Conservation (phyloP, 169 alveolate genomes). For the Haemoproteus tartakovskyi region DNA sequence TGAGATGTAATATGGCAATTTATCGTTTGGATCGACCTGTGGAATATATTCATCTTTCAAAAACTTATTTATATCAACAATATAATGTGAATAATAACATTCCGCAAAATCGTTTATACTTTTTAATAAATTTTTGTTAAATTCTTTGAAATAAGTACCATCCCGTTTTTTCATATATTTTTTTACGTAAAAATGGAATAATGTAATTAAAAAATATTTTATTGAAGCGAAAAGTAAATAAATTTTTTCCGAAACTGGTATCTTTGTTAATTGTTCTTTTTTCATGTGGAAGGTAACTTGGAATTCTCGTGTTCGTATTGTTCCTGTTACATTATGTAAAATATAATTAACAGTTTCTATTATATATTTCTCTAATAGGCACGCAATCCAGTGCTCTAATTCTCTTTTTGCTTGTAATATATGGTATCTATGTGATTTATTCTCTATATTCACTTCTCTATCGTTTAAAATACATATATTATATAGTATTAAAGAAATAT, state of each 20-base stretch:
- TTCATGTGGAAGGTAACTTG: constrained; percentile 2
- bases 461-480: constrained; percentile 22
- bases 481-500: constrained; percentile 3
- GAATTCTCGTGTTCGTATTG: constrained; percentile 17
- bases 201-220: constrained; percentile 16
- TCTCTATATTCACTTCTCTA: background rate
- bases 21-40: constrained; percentile 26
- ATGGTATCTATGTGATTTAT: background rate
- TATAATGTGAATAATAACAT: constrained; percentile 47
- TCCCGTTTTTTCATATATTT: background rate
- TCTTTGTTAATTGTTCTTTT: constrained; percentile 5
- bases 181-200: constrained; percentile 13
- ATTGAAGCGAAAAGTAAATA: constrained; percentile 27
- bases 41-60: constrained; percentile 12
- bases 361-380: too few species aligned
- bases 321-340: constrained; percentile 2
- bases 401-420: too few species aligned
- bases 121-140: background rate
- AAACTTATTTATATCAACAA: constrained; percentile 25
- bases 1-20: constrained; percentile 34
- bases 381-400: too few species aligned
- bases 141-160: background rate
- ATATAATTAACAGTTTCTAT: too few species aligned
- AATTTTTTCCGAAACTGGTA: constrained; percentile 3
- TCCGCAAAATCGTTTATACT: constrained; percentile 25